Base-by-base conservation (phyloP, 1,284 basidiomycete species). In the Fomitopsis pinicola region DNA sequence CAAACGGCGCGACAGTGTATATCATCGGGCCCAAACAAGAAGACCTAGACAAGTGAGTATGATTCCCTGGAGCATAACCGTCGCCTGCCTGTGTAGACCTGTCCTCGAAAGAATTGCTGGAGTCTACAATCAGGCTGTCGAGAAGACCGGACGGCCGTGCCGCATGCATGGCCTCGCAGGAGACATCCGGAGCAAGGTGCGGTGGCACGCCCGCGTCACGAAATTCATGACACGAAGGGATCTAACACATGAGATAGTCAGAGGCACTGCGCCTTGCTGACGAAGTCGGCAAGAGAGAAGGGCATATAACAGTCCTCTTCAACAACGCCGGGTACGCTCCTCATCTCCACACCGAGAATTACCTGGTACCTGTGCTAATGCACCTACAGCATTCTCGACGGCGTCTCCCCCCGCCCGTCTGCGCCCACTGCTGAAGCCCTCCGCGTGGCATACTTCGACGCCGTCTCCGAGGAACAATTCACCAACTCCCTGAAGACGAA, bases 1-100 rank as follows among this genome's bases (percentile, higher is more conserved):
- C 79, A 1, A 83, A 83, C 58, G 81, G 81, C 6, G 81, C 81
- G 0, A 79, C 73, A 0, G 80, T 82, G 1, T 82, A 80, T 58
- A 80, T 81, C 58, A 76, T 82, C 42, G 81, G 81, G 0, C 79
- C 75, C 0, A 74, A 73, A 14, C 79, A 82, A 63, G 72, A 66
- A 14, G 77, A 78, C n/a, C 70, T 83, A 6, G 79, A 82, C 58
- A 67, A 57, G 74, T 76, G 28, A 30, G 68, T 64, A 10, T 40
- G 17, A 12, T 56, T 28, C 35, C 33, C 30, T 52, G 4, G n/a
- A 35, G 15, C 28, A 15, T 35, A 14, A n/a, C 2, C n/a, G n/a
- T n/a, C n/a, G 19, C 57, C 17, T 42, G 35, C 46, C 14, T 5
- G 5, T 33, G 5, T 33, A 2, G 42, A 33, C 28, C 36, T 54